Evolutionary conservation across 768 basidiomycete species (phyloP).

Genomic region (Trametes cingulata): DNA sequence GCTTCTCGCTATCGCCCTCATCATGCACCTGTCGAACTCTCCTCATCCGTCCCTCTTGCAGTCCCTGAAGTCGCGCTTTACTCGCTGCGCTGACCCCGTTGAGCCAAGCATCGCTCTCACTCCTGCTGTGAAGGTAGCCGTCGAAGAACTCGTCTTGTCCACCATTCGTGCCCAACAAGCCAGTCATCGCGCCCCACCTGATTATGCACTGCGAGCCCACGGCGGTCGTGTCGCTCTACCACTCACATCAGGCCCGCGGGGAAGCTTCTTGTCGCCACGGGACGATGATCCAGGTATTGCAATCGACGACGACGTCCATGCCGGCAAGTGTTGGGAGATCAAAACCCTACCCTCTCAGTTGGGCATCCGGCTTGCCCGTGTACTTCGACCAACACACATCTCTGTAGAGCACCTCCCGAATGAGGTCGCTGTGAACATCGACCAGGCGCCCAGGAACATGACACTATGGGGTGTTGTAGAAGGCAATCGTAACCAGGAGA

Average conservation of each 20-base stretch:
- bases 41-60: neutral
- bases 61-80: too few species aligned
- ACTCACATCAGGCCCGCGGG: neutral
- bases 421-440: neutral
- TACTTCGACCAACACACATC: neutral
- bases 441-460: neutral
- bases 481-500: neutral
- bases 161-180: neutral
- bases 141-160: neutral
- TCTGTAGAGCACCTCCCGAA: neutral
- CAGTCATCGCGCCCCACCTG: neutral
- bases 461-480: neutral
- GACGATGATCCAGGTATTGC: neutral
- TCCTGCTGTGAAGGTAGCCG: neutral
- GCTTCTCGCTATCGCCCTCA: neutral
- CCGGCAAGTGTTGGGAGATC: neutral
- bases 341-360: neutral
- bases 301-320: neutral
- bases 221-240: neutral
- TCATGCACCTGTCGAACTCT: neutral
- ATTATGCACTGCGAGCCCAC: neutral
- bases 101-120: neutral
- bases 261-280: neutral
- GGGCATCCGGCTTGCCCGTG: neutral
- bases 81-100: too few species aligned